Evolutionary conservation across 148 eudicot species (phyloP).

Genomic region (Rhododendron molle): DNA sequence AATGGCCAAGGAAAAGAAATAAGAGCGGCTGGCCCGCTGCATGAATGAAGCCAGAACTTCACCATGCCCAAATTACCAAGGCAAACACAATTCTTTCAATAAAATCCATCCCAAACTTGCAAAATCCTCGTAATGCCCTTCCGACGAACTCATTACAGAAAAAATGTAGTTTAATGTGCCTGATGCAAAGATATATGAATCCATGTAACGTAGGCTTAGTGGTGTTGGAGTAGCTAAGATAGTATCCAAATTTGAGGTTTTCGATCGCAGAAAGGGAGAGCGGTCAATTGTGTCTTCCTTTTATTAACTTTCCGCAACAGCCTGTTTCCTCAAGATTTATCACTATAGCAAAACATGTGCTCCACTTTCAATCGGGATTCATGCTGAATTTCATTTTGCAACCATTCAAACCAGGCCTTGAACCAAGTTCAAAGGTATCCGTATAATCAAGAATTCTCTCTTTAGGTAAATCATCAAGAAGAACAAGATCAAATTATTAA

Average conservation of each 20-base stretch:
- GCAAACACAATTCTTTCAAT: background rate
- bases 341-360: too few species aligned
- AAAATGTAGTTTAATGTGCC: background rate
- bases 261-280: background rate
- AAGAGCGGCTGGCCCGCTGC: background rate
- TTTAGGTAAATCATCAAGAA: background rate
- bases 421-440: background rate
- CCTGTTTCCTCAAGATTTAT: too few species aligned
- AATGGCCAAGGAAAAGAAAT: background rate
- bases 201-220: background rate
- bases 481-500: background rate
- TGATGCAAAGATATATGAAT: background rate
- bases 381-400: background rate
- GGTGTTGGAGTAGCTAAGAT: background rate
- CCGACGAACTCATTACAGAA: background rate
- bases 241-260: background rate
- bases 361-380: too few species aligned
- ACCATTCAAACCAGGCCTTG: background rate
- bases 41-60: background rate
- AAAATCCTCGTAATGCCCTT: background rate
- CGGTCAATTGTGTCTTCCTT: background rate
- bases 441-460: background rate
- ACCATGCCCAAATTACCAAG: background rate
- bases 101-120: background rate
- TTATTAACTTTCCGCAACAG: background rate